Evolutionary conservation across 768 basidiomycete genomes (phyloP).

Genomic region (Ramaria sp.): DNA sequence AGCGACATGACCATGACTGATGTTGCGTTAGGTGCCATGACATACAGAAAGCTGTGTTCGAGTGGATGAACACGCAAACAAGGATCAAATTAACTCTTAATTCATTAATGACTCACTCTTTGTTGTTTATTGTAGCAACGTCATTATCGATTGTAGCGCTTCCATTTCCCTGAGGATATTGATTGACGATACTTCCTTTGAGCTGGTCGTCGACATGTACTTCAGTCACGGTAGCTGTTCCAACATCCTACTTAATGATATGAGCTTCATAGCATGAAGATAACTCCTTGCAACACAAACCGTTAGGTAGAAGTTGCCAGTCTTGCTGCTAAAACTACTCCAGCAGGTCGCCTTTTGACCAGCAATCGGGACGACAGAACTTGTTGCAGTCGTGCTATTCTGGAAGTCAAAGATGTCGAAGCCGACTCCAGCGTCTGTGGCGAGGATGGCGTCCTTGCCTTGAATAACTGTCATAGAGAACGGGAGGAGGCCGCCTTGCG

Average conservation of each 20-base stretch:
- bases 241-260: constrained; percentile 21
- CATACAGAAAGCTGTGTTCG: constrained; percentile 29
- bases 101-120: constrained; percentile 16
- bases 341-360: constrained; percentile 35
- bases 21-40: constrained; percentile 28
- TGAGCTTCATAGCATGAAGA: neutral
- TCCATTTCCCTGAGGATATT: constrained; percentile 10
- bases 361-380: constrained; percentile 17
- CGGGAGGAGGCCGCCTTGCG: constrained; percentile 11
- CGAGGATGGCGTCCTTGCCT: constrained; percentile 12
- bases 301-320: constrained; percentile 35
- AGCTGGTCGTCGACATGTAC: constrained; percentile 15
- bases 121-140: constrained; percentile 19
- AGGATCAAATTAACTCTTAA: neutral
- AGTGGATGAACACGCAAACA: neutral
- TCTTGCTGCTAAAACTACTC: constrained; percentile 30
- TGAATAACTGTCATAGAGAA: constrained; percentile 12
- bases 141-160: constrained; percentile 19
- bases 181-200: constrained; percentile 14
- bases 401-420: constrained; percentile 12
- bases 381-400: constrained; percentile 2
- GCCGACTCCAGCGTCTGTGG: constrained; percentile 12
- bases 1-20: constrained; percentile 30
- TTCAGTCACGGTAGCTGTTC: constrained; percentile 19
- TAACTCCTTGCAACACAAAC: neutral